Percentiles rank a stretch among this genome's conserved stretches.
phyloP scores from a whole-genome alignment of 805 yeast genomes.

The Spencermartinsiella europaea region DNA sequence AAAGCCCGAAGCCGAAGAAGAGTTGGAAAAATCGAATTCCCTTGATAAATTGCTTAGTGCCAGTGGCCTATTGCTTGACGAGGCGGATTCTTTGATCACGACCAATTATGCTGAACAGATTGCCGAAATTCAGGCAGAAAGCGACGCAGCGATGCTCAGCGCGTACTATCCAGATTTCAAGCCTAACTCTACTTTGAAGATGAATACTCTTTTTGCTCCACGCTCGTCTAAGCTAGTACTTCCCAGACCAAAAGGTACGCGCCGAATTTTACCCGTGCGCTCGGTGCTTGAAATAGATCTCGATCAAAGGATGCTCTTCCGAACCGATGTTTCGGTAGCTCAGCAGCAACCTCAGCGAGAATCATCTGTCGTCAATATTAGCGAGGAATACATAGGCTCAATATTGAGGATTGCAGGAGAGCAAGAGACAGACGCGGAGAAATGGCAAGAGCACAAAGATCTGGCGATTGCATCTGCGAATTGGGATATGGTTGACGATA shows the following conservation, averaged over 20 bases:
- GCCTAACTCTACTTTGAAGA: constrained; percentile 49
- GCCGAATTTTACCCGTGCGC: constrained; percentile 47
- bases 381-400: not conserved
- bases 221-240: constrained; percentile 50
- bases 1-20: constrained; percentile 18
- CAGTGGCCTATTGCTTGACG: constrained; percentile 8
- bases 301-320: constrained; percentile 55
- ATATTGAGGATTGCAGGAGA: not conserved
- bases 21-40: constrained; percentile 31
- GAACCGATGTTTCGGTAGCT: constrained; percentile 14
- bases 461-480: constrained; percentile 61
- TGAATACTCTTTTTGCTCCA: constrained; percentile 64
- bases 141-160: constrained; percentile 23
- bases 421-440: not conserved
- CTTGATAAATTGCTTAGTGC: not conserved
- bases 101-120: constrained; percentile 22
- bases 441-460: constrained; percentile 22
- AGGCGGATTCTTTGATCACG: constrained; percentile 15
- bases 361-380: not conserved
- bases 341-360: too few relatives aligned
- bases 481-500: constrained; percentile 58
- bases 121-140: constrained; percentile 9
- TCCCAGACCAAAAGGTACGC: constrained; percentile 40
- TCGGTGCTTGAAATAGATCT: constrained; percentile 54
- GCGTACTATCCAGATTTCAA: constrained; percentile 59